Percentiles rank a stretch among this genome's conserved stretches.
These are phyloP conservation scores for Cryphonectria nitschkei DNA, from an alignment of 2,329 filamentous ascomycete genomes.

Conservation along the genomic window DNA sequence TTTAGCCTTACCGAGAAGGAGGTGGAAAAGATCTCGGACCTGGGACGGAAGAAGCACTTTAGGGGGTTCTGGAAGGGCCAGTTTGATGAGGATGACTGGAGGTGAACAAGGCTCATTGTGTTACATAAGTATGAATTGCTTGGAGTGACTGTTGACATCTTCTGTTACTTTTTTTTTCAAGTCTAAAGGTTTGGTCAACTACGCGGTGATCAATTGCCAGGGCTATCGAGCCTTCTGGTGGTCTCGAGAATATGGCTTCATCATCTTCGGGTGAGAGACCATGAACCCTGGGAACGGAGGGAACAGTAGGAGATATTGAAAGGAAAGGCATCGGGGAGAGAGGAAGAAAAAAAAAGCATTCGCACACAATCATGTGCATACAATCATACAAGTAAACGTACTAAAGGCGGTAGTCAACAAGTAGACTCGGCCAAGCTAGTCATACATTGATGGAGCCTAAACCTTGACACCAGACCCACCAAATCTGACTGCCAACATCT, in stretches of 20 bases:
- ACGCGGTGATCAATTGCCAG: no score
- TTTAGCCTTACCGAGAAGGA: constrained; percentile 61
- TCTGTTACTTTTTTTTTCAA: neutral
- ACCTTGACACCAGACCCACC: neutral
- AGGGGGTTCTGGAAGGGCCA: constrained; percentile 22
- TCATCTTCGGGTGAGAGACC: no score
- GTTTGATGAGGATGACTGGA: constrained; percentile 22
- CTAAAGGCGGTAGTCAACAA: neutral
- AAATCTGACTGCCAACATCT: neutral
- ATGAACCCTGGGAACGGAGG: no score
- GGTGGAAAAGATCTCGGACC: constrained; percentile 50
- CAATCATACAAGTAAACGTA: neutral
- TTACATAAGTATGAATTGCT: neutral
- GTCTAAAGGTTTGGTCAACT: no score
- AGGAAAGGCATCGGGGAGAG: no score
- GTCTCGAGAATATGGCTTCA: no score
- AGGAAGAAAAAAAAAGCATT: no score
- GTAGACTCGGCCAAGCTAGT: neutral
- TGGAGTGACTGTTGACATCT: neutral
- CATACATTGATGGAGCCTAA: neutral
- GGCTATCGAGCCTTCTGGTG: no score
- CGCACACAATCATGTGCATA: neutral
- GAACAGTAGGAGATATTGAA: no score
- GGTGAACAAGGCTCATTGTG: neutral
- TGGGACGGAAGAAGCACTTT: constrained; percentile 26